Conservation (phyloP, 441 rosid genomes). For the Erysimum pusillum region DNA sequence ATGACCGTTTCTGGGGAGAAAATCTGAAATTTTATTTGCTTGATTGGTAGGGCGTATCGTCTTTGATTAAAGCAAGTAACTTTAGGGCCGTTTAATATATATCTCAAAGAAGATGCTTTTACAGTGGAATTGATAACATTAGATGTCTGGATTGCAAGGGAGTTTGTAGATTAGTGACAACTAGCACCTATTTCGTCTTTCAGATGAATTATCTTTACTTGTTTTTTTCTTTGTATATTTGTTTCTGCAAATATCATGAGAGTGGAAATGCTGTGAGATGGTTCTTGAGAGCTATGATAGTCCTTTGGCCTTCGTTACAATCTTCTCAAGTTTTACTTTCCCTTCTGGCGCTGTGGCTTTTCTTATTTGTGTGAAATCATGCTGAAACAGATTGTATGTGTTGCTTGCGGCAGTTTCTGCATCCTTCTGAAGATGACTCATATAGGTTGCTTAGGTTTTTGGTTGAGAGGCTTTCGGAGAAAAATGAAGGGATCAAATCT, state of each 20-base stretch:
- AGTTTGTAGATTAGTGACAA: too few relatives aligned
- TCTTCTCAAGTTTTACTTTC: constrained; percentile 10
- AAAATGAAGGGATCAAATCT: constrained; percentile 44
- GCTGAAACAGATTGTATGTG: constrained; percentile 71
- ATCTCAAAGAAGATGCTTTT: neutral
- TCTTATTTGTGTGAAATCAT: constrained; percentile 61
- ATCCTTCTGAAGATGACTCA: constrained; percentile 82
- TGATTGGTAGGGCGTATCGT: neutral
- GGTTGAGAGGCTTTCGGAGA: constrained; percentile 71
- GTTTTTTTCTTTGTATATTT: too few relatives aligned
- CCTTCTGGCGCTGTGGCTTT: constrained; percentile 41
- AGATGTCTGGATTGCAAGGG: neutral
- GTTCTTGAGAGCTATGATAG: constrained; percentile 2
- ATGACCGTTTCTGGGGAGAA: neutral
- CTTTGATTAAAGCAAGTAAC: neutral
- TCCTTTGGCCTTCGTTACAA: constrained; percentile 7
- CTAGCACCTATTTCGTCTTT: too few relatives aligned
- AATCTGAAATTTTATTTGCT: neutral
- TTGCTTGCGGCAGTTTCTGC: constrained; percentile 93
- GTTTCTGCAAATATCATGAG: neutral
- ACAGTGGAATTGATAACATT: neutral
- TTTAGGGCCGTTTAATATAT: neutral
- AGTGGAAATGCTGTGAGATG: neutral
- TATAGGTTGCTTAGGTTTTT: constrained; percentile 71
- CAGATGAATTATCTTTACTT: too few relatives aligned